Conservation (phyloP, 164 flowering plant genomes). For the Tinospora cordifolia region DNA sequence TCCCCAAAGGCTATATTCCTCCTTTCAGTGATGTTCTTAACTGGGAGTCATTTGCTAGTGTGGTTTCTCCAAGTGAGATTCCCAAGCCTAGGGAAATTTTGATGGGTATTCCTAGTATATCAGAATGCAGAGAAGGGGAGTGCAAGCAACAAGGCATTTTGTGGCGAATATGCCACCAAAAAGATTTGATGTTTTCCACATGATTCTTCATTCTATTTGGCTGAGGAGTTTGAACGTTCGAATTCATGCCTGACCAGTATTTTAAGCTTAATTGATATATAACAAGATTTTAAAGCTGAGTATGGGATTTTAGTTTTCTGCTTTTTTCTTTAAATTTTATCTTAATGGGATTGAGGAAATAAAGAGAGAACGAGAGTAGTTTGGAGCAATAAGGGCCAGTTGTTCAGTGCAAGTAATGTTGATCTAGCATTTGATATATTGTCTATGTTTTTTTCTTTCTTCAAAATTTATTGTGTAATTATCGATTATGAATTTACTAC, state of each 20-base stretch:
- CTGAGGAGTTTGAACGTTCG: slow-evolving; percentile 1
- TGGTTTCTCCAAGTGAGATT: slow-evolving; percentile 3
- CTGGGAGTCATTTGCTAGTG: slow-evolving; percentile 2
- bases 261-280: too few relatives aligned
- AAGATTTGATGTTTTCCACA: slow-evolving; percentile 6
- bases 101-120: slow-evolving; percentile 4
- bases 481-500: too few relatives aligned
- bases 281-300: too few relatives aligned
- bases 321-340: too few relatives aligned
- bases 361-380: too few relatives aligned
- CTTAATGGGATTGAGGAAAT: too few relatives aligned
- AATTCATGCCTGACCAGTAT: background rate
- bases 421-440: too few relatives aligned
- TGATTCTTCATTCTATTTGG: background rate
- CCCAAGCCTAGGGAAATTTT: slow-evolving; percentile 2
- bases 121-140: slow-evolving; percentile 2
- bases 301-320: too few relatives aligned
- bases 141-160: slow-evolving; percentile 2
- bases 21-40: background rate
- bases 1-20: background rate
- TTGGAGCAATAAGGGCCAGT: too few relatives aligned
- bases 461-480: too few relatives aligned
- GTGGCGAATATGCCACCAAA: background rate
- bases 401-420: too few relatives aligned
- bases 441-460: too few relatives aligned